Evolutionary conservation across 768 basidiomycete species (phyloP).

Genomic region (Infundibulicybe gibba): DNA sequence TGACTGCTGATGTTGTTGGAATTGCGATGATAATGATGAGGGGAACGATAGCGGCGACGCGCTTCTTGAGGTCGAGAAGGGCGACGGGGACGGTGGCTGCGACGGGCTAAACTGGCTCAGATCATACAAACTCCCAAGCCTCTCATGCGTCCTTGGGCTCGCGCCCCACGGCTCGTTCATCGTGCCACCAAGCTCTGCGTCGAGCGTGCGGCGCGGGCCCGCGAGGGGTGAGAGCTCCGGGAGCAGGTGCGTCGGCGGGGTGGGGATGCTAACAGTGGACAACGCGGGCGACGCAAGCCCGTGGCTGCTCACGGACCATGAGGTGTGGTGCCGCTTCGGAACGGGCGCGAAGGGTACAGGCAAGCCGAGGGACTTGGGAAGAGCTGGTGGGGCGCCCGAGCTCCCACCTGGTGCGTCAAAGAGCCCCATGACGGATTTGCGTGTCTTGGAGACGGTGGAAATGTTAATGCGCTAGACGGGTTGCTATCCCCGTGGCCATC

Average conservation of each 20-base stretch:
- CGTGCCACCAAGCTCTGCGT: conserved; percentile 57
- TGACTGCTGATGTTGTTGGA: not conserved
- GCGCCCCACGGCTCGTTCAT: conserved; percentile 41
- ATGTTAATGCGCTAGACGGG: conserved; percentile 10
- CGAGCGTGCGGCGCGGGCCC: conserved; percentile 34
- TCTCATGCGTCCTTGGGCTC: conserved; percentile 38
- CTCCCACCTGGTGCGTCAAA: conserved; percentile 43
- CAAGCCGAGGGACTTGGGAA: conserved; percentile 14
- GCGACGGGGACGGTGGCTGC: conserved; percentile 31
- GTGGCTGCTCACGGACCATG: conserved; percentile 27
- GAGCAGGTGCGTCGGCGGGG: conserved; percentile 18
- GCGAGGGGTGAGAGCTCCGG: conserved; percentile 16
- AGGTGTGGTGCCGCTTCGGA: conserved; percentile 20
- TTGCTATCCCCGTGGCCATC: conserved; percentile 8
- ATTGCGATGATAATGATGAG: not conserved
- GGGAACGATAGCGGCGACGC: conserved; percentile 13
- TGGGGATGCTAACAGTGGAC: conserved; percentile 27
- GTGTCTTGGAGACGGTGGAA: conserved; percentile 18
- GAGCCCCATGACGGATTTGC: conserved; percentile 59
- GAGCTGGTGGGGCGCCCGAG: conserved; percentile 8
- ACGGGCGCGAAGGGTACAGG: conserved; percentile 28
- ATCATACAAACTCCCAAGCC: conserved; percentile 54
- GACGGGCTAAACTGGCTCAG: conserved; percentile 41
- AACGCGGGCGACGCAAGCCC: conserved; percentile 29
- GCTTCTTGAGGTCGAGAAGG: conserved; percentile 11